Evolutionary conservation across 345 rosid genomes (phyloP).

Genomic region (Xanthoceras sorbifolium): DNA sequence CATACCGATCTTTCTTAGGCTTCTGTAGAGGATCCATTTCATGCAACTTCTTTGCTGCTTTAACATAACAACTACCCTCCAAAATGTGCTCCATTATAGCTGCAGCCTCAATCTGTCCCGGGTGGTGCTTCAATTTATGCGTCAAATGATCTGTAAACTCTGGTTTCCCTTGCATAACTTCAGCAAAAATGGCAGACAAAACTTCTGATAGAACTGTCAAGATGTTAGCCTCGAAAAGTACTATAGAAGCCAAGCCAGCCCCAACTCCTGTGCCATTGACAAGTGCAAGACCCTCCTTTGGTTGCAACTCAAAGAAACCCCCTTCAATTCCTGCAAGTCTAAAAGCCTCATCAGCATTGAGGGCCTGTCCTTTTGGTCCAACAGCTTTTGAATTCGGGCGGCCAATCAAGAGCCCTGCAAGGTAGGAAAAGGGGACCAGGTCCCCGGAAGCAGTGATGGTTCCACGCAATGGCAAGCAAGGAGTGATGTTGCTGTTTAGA

Average conservation of each 20-base stretch:
- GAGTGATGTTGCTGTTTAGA: conserved; percentile 37
- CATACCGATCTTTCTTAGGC: conserved; percentile 62
- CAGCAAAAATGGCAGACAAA: conserved; percentile 54
- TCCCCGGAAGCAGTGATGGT: conserved; percentile 38
- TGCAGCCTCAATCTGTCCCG: conserved; percentile 69
- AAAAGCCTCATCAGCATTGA: conserved; percentile 35
- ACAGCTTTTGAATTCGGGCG: conserved; percentile 27
- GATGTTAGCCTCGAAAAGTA: conserved; percentile 55
- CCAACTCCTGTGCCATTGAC: conserved; percentile 55
- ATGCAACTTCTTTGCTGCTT: conserved; percentile 47
- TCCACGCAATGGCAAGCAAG: conserved; percentile 41
- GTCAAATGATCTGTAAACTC: conserved; percentile 68
- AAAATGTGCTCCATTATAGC: conserved; percentile 68
- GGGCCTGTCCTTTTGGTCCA: conserved; percentile 31
- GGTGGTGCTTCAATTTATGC: conserved; percentile 67
- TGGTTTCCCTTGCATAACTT: conserved; percentile 61
- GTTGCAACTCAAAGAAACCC: conserved; percentile 46
- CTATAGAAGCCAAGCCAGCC: conserved; percentile 49
- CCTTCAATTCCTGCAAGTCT: conserved; percentile 28
- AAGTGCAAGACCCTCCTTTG: conserved; percentile 50
- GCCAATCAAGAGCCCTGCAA: conserved; percentile 39
- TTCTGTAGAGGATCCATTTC: conserved; percentile 59
- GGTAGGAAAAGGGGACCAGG: conserved; percentile 36
- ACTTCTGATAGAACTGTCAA: conserved; percentile 51
- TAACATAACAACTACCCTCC: conserved; percentile 55